Evolutionary conservation across 179 eudicot species (phyloP).

Genomic region (Heliamphora pulchella): DNA sequence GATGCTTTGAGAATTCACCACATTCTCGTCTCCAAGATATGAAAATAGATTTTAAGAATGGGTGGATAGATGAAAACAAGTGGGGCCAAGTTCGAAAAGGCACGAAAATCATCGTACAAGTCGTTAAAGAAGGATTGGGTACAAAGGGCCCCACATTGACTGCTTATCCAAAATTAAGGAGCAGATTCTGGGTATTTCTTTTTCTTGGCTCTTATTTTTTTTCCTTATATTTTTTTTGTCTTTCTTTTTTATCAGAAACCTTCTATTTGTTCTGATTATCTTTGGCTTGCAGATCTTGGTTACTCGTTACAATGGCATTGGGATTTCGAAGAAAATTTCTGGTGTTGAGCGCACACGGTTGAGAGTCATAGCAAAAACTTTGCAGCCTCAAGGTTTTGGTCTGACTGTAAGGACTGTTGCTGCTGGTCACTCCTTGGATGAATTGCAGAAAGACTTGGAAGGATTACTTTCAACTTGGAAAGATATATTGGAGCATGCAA

Average conservation of each 20-base stretch:
- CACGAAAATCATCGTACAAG: slow-evolving; percentile 89
- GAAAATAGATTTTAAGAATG: slow-evolving; percentile 16
- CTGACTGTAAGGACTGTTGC: slow-evolving; percentile 87
- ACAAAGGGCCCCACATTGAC: slow-evolving; percentile 79
- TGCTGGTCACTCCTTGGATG: slow-evolving; percentile 78
- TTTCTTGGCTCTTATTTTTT: background rate
- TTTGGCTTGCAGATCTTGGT: slow-evolving; percentile 44
- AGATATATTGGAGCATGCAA: slow-evolving; percentile 78
- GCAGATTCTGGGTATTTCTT: slow-evolving; percentile 88
- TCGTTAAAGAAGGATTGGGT: slow-evolving; percentile 92
- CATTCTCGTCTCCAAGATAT: slow-evolving; percentile 20
- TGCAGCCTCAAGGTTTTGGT: slow-evolving; percentile 88
- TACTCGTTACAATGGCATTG: slow-evolving; percentile 54
- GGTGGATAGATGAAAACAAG: slow-evolving; percentile 27
- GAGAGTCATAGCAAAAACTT: slow-evolving; percentile 69
- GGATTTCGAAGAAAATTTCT: slow-evolving; percentile 72
- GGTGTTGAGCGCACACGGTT: slow-evolving; percentile 82
- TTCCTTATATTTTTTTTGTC: slow-evolving; percentile 4
- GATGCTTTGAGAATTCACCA: slow-evolving; percentile 11
- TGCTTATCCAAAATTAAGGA: slow-evolving; percentile 77
- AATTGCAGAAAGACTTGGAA: slow-evolving; percentile 76
- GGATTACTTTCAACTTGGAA: slow-evolving; percentile 88
- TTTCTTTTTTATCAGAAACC: background rate
- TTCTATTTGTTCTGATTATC: slow-evolving; percentile 16
- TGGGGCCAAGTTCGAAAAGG: slow-evolving; percentile 78